These are phyloP conservation scores for Zygotorulaspora sp. DNA, from an alignment of 805 yeast species.

Conservation along the genomic window DNA sequence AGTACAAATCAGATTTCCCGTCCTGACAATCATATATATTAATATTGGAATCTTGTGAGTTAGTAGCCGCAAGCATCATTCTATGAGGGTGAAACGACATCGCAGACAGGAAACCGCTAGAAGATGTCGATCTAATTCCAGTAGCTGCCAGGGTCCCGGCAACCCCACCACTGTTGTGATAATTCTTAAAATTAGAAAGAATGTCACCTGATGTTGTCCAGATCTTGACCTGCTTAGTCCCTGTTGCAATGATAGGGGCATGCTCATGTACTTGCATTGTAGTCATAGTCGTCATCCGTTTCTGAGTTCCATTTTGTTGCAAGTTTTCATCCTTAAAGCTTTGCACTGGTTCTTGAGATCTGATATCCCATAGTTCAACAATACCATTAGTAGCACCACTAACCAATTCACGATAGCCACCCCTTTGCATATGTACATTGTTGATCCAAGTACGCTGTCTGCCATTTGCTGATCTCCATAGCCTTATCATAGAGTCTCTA, in stretches of 20 bases:
- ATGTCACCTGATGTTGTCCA: constrained; percentile 84
- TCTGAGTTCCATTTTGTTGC: constrained; percentile 32
- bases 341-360: constrained; percentile 65
- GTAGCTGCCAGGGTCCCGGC: constrained; percentile 34
- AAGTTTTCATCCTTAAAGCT: constrained; percentile 51
- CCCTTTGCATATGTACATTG: constrained; percentile 92
- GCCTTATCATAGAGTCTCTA: constrained; percentile 76
- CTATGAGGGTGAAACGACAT: constrained; percentile 87
- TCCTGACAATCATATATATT: constrained; percentile 55
- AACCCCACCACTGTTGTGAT: constrained; percentile 31
- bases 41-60: constrained; percentile 70
- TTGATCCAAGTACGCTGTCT: constrained; percentile 53
- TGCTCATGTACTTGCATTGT: constrained; percentile 88
- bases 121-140: constrained; percentile 27
- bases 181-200: constrained; percentile 54
- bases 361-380: constrained; percentile 87
- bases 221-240: constrained; percentile 69
- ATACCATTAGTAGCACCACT: constrained; percentile 80
- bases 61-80: constrained; percentile 86
- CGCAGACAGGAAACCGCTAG: constrained; percentile 52
- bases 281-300: constrained; percentile 41
- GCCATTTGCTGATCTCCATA: constrained; percentile 59
- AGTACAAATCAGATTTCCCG: constrained; percentile 15
- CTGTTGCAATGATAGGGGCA: constrained; percentile 91
- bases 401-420: constrained; percentile 85